Percentiles rank a stretch among this genome's conserved stretches.
These are phyloP conservation scores for Pestalotiopsis sp. DNA, from an alignment of 2,329 filamentous ascomycete species.

Conservation along the genomic window DNA sequence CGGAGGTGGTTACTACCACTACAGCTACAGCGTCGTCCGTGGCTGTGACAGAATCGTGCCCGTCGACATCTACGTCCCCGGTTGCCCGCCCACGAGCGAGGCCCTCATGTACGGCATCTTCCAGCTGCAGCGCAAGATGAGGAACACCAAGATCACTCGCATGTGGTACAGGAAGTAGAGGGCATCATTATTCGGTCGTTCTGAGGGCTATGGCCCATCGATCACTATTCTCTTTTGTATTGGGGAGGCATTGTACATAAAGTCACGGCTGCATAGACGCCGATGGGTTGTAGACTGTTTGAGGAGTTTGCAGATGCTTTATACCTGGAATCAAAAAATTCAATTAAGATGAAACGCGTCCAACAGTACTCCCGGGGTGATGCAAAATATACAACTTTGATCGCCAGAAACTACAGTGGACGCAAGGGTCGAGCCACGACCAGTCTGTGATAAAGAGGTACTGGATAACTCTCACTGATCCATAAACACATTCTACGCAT, in stretches of 20 bases:
- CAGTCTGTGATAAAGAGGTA: neutral
- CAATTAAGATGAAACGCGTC: neutral
- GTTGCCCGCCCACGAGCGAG: constrained; percentile 66
- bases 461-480: neutral
- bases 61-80: constrained; percentile 80
- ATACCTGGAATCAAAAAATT: constrained; percentile 1
- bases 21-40: constrained; percentile 77
- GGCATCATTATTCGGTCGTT: constrained; percentile 9
- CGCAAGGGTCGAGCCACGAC: neutral
- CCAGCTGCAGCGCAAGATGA: constrained; percentile 77
- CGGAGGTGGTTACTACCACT: constrained; percentile 85
- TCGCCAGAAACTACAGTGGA: neutral
- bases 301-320: constrained; percentile 4
- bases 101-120: constrained; percentile 73
- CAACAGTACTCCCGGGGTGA: neutral
- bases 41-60: constrained; percentile 78
- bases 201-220: neutral
- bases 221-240: constrained; percentile 12
- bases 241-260: constrained; percentile 13
- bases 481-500: neutral
- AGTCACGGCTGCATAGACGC: constrained; percentile 8
- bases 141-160: constrained; percentile 56
- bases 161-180: constrained; percentile 62
- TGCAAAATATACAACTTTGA: neutral
- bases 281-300: constrained; percentile 6